A percentile compares a stretch with the other conserved stretches of the same genome.
Evolutionary conservation across 1,139 yeast genomes (phyloP).

Genomic region (Geotrichum bryndzae): DNA sequence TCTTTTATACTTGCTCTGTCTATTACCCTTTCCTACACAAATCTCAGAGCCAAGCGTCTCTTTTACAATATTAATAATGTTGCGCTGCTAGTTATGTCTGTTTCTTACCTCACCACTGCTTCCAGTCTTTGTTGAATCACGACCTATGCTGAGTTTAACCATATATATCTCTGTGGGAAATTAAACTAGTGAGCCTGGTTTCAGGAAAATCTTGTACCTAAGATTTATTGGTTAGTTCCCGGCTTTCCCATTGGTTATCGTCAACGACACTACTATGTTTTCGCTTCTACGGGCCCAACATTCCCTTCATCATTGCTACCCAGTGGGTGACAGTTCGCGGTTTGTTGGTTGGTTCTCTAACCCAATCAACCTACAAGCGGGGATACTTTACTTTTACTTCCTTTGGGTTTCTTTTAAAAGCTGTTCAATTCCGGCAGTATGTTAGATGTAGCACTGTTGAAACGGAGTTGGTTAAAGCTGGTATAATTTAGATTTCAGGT

Average conservation of each 20-base stretch:
- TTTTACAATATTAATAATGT: slow-evolving; percentile 45
- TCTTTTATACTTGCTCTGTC: slow-evolving; percentile 47
- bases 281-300: slow-evolving; percentile 38
- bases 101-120: slow-evolving; percentile 57
- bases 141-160: slow-evolving; percentile 50
- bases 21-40: slow-evolving; percentile 38
- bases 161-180: slow-evolving; percentile 43
- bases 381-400: slow-evolving; percentile 49
- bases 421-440: slow-evolving; percentile 23
- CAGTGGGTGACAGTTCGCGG: slow-evolving; percentile 49
- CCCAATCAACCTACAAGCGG: slow-evolving; percentile 59
- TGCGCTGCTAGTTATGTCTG: slow-evolving; percentile 44
- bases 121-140: slow-evolving; percentile 62
- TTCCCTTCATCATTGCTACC: slow-evolving; percentile 40
- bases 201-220: slow-evolving; percentile 60
- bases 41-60: slow-evolving; percentile 40
- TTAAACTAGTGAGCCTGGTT: slow-evolving; percentile 36
- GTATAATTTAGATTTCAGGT: slow-evolving; percentile 21
- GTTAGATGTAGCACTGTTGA: slow-evolving; percentile 23
- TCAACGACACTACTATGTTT: slow-evolving; percentile 45
- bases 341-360: slow-evolving; percentile 49
- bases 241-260: slow-evolving; percentile 50
- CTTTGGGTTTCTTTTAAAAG: slow-evolving; percentile 28
- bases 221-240: slow-evolving; percentile 65
- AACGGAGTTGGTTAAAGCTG: slow-evolving; percentile 9